Evolutionary conservation across 1,284 basidiomycete genomes (phyloP).

Genomic region (Ceratobasidium sp.): DNA sequence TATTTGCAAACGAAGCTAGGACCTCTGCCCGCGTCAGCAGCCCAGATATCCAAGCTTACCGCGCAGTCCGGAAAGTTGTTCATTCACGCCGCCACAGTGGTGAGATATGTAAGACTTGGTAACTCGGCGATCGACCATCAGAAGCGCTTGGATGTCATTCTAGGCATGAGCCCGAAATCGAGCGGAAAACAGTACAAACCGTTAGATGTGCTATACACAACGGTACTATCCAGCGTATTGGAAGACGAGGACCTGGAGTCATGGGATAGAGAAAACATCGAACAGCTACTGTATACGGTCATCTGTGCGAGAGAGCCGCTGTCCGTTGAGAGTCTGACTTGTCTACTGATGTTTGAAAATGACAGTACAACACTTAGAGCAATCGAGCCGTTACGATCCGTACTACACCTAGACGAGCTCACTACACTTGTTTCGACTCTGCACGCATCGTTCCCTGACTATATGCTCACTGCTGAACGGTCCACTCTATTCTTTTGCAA

Average conservation of each 20-base stretch:
- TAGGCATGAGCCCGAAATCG: background rate
- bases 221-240: background rate
- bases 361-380: background rate
- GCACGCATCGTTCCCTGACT: slow-evolving; percentile 15
- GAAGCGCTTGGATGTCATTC: background rate
- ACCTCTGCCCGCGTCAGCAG: background rate
- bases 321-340: background rate
- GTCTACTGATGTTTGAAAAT: background rate
- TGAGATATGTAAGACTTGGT: background rate
- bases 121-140: background rate
- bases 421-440: background rate
- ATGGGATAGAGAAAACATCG: background rate
- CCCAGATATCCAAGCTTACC: slow-evolving; percentile 17
- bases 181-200: background rate
- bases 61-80: slow-evolving; percentile 31
- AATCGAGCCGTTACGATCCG: background rate
- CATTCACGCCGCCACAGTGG: slow-evolving; percentile 38
- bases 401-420: background rate
- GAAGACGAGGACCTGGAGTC: background rate
- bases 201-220: slow-evolving; percentile 1
- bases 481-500: background rate
- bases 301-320: slow-evolving; percentile 16
- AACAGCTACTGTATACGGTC: background rate
- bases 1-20: slow-evolving; percentile 30
- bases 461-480: background rate